phyloP scores from a whole-genome alignment of 2,329 filamentous ascomycete genomes.

The Ceratocystis diversiconidia region DNA sequence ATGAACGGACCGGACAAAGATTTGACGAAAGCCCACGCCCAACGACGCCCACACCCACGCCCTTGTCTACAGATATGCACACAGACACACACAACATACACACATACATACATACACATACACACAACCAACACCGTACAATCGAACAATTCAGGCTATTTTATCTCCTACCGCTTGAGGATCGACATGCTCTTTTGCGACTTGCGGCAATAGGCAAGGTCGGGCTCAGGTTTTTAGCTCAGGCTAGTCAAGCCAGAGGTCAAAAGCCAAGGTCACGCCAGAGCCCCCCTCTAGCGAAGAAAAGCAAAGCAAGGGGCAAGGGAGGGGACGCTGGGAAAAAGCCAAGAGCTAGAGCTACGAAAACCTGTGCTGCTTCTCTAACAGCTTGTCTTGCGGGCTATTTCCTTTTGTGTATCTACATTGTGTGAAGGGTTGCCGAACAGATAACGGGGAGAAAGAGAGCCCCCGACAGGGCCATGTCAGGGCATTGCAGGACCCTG shows the following conservation, averaged over 20 bases:
- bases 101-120: background rate
- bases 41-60: background rate
- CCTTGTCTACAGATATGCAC: background rate
- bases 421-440: background rate
- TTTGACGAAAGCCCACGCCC: background rate
- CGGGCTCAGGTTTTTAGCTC: background rate
- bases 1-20: background rate
- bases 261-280: background rate
- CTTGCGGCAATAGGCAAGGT: background rate
- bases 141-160: background rate
- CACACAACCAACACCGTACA: background rate
- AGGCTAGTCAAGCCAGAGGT: background rate
- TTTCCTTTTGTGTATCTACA: background rate
- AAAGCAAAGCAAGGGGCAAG: slow-evolving; percentile 7
- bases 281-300: background rate
- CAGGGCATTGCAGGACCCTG: background rate
- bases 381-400: background rate
- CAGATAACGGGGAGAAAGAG: too few species aligned
- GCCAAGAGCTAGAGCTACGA: slow-evolving; percentile 22
- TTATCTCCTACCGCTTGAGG: background rate
- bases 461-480: background rate
- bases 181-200: background rate
- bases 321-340: background rate
- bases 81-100: background rate
- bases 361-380: background rate